Conservation (phyloP, 495 filamentous ascomycete species). For the Penicillium bovifimosum region DNA sequence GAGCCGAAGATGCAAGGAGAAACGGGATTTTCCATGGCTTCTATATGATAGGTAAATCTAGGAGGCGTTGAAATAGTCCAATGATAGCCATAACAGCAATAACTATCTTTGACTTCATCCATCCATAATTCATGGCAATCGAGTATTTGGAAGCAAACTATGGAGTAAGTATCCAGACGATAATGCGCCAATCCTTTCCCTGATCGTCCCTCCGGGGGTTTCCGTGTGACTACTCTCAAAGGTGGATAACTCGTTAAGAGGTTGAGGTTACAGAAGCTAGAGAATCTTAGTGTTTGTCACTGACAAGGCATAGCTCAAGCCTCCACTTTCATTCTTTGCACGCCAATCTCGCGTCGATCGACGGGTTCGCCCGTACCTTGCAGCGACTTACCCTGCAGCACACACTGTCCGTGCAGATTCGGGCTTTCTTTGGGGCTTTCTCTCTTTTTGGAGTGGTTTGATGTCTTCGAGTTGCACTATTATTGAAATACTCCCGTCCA, state of each 20-base stretch:
- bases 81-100: background rate
- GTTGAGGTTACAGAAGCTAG: background rate
- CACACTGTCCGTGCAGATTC: slow-evolving; percentile 21
- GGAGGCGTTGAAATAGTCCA: background rate
- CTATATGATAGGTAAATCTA: background rate
- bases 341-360: slow-evolving; percentile 15
- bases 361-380: slow-evolving; percentile 33
- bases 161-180: background rate
- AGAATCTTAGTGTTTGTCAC: background rate
- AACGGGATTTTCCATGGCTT: background rate
- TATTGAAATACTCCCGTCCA: too few species aligned
- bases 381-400: slow-evolving; percentile 26
- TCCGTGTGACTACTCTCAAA: background rate
- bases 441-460: background rate
- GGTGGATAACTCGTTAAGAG: background rate
- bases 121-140: too few species aligned
- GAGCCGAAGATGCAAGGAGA: slow-evolving; percentile 1
- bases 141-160: background rate
- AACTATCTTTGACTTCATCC: too few species aligned
- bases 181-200: background rate
- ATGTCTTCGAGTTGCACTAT: background rate
- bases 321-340: background rate
- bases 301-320: background rate
- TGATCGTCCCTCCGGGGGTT: background rate
- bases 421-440: background rate